Evolutionary conservation across 2,329 filamentous ascomycete genomes (phyloP).

Genomic region (Sporothrix curviconia): DNA sequence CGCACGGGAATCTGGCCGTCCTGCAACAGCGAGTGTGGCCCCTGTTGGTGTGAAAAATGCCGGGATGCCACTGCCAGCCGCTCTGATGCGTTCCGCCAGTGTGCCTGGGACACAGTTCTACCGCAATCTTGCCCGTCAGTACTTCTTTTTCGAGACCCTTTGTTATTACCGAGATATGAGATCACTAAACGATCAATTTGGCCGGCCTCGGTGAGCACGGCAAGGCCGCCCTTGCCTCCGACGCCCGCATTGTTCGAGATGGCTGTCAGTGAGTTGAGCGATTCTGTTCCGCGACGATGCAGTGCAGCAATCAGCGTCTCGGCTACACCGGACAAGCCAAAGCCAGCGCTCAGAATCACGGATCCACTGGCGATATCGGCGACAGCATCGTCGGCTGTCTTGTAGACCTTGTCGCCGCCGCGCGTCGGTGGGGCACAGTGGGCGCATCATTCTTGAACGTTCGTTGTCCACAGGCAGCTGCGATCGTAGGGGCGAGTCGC

Average conservation of each 20-base stretch:
- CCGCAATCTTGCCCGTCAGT: slow-evolving; percentile 66
- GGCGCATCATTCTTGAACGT: neutral
- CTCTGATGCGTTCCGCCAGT: slow-evolving; percentile 63
- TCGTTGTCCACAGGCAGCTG: neutral
- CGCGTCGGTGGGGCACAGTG: neutral
- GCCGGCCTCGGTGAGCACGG: slow-evolving; percentile 60
- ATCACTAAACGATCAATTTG: slow-evolving; percentile 67
- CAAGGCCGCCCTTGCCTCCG: slow-evolving; percentile 50
- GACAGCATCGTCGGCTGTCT: slow-evolving; percentile 61
- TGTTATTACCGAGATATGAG: slow-evolving; percentile 73
- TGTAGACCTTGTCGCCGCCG: slow-evolving; percentile 51
- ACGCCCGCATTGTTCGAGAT: slow-evolving; percentile 1
- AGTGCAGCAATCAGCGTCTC: slow-evolving; percentile 61
- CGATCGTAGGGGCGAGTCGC: neutral
- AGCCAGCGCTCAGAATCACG: slow-evolving; percentile 71
- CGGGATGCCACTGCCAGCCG: slow-evolving; percentile 69
- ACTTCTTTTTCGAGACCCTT: slow-evolving; percentile 55
- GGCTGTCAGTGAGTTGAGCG: neutral
- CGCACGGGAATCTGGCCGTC: slow-evolving; percentile 36
- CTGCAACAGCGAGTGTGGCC: slow-evolving; percentile 35
- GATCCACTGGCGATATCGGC: slow-evolving; percentile 71
- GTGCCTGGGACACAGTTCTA: slow-evolving; percentile 75
- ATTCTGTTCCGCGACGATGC: slow-evolving; percentile 24
- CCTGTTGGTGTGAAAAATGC: slow-evolving; percentile 65
- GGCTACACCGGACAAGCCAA: slow-evolving; percentile 75